Evolutionary conservation across 495 filamentous ascomycete genomes (phyloP), one percentile per base, ranked within the genome.

Genomic region (Coniosporium apollinis): DNA sequence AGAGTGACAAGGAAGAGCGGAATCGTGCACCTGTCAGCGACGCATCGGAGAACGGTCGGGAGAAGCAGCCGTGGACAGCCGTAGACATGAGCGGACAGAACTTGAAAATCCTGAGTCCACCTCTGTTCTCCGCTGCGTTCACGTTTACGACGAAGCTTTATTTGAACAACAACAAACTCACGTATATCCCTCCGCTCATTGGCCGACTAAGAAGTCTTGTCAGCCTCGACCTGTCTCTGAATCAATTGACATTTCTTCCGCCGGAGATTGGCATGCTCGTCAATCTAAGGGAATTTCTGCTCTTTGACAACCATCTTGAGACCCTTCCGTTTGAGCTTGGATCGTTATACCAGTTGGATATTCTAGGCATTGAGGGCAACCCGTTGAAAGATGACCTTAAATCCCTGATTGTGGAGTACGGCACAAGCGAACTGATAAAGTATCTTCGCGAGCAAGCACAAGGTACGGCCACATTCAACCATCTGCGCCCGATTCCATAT

Each of bases 251-350:
- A 5, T 76, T 80, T 48, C 63, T 99, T 5, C 89, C 89, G 4
- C 72, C 80, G 13, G 87, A 99, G 64, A 72, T 96, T 34, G 91
- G 89, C 44, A 96, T 96, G 85, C 78, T 94, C 40, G 82, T 82
- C 26, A 82, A 79, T 42, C 61, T 99, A 33, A 76, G 76, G 50
- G 69, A 70, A 26, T 66, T 99, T 1, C 59, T 79, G 15, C 60
- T 93, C 2, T 94, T 92, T 51, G 82, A 94, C 54, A 99, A 99
- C 54, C 63, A 77, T 30, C 74, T 99, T 35, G 70, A 67, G 34
- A 72, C 66, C 5, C 66, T 99, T 14, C 91, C 89, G 4, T 74
- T 65, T 46, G 86, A 94, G 52, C 59, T 99, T 39, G 89, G 89
- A 2, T 81, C 81, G 28, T 64, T 99, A 11, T 81, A 85, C 51